A percentile compares a stretch with the other conserved stretches of the same genome.
phyloP scores from a whole-genome alignment of 345 rosid genomes.

The Populus pruinosa region DNA sequence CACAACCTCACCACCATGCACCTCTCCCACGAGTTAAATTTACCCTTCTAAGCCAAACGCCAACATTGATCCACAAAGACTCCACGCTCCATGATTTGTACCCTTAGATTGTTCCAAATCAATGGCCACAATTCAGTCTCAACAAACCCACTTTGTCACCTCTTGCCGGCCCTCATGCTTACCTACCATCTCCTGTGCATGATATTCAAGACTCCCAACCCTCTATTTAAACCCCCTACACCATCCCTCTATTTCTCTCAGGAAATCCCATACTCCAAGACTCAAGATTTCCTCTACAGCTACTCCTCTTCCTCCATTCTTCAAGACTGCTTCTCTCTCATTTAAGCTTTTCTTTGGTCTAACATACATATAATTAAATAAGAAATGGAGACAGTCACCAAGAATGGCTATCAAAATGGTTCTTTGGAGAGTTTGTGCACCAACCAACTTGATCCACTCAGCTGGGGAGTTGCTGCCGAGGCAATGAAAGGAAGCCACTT shows the following conservation, averaged over 20 bases:
- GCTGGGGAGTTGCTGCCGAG: conserved; percentile 70
- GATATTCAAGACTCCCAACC: no score
- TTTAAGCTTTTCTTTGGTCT: background rate
- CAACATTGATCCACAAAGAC: background rate
- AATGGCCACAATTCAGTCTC: conserved; percentile 11
- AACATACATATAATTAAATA: no score
- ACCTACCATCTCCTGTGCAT: conserved; percentile 12
- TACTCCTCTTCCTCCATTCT: background rate
- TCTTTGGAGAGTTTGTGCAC: conserved; percentile 10
- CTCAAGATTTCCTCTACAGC: background rate
- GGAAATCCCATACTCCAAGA: background rate
- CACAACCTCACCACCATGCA: conserved; percentile 8
- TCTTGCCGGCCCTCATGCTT: conserved; percentile 10
- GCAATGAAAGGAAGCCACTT: conserved; percentile 79
- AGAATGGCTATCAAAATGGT: conserved; percentile 12
- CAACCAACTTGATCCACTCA: conserved; percentile 48
- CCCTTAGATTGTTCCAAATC: conserved; percentile 5
- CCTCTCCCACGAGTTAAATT: conserved; percentile 11
- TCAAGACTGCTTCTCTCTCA: background rate
- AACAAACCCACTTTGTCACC: conserved; percentile 23
- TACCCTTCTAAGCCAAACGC: conserved; percentile 1
- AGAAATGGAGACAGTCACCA: conserved; percentile 3
- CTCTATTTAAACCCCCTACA: conserved; percentile 11
- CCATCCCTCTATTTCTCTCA: background rate
- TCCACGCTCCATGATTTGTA: background rate